phyloP scores from a whole-genome alignment of 352 stramenopile species.

The Phytophthora hibernalis region DNA sequence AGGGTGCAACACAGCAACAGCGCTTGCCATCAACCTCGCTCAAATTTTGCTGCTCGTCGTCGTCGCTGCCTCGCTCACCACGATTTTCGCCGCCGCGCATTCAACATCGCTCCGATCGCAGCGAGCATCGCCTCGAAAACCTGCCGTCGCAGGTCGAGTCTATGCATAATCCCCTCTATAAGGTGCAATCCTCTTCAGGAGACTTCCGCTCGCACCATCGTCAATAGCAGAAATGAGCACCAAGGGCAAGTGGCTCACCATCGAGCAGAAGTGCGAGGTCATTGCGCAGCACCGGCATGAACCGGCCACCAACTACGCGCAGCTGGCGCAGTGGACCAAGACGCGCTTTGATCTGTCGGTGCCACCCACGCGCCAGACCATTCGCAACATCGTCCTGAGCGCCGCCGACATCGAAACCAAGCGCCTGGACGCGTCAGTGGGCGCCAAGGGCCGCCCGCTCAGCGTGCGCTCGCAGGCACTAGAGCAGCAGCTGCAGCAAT shows the following conservation, averaged over 20 bases:
- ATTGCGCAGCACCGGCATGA: conserved; percentile 30
- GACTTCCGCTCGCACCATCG: neutral
- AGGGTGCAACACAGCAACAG: conserved; percentile 1
- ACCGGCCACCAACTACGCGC: conserved; percentile 19
- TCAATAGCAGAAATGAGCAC: conserved; percentile 13
- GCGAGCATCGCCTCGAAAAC: neutral
- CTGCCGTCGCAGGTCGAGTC: conserved; percentile 3
- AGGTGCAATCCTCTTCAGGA: conserved; percentile 14
- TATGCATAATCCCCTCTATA: no score
- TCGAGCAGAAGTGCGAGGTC: conserved; percentile 38
- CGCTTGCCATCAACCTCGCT: neutral
- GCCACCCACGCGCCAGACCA: conserved; percentile 22
- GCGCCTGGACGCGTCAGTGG: conserved; percentile 8
- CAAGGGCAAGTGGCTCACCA: conserved; percentile 36
- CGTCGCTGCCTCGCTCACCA: conserved; percentile 1
- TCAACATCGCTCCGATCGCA: no score
- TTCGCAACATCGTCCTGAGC: conserved; percentile 29
- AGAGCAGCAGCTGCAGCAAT: conserved; percentile 22
- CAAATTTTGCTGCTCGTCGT: neutral
- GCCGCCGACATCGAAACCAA: conserved; percentile 28
- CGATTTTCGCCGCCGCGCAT: neutral
- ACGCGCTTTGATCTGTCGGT: conserved; percentile 24
- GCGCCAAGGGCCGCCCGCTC: conserved; percentile 14
- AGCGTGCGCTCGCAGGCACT: conserved; percentile 30
- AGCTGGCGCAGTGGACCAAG: conserved; percentile 35